Evolutionary conservation across 2,329 filamentous ascomycete species (phyloP), one percentile per base, ranked within the genome.

Genomic region (Colletotrichum neosansevieriae): DNA sequence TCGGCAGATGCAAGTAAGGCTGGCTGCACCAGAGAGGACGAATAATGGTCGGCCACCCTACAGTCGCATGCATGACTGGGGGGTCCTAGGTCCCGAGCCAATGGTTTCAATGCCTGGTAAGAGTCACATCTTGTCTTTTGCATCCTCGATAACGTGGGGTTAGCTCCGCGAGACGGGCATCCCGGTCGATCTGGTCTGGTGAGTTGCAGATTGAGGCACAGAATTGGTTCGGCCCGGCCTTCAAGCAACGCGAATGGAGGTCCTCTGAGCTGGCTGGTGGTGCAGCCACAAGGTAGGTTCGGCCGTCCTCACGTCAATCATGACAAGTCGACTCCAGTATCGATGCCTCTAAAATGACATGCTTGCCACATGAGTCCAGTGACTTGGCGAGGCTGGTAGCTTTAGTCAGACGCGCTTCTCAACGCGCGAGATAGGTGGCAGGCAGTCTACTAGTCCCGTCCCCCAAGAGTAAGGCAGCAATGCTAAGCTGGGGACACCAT

Each of bases 1-100:
- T 50, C 63, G 58, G 49, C 58, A 66, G 50, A 32, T 61, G 40
- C 6, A 29, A 2, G n/a, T 1, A 24, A n/a, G 12, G 34, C 54
- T n/a, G 11, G 24, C 12, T 34, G 21, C 45, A 29, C 11, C 21
- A 2, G 3, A 21, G 19, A 47, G 45, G 6, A 34, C 17, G 45
- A 34, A 54, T 49, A 24, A 61, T 49, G 56, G 32, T 12, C 12
- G n/a, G 13, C 6, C 24, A 34, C n/a, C n/a, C n/a, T n/a, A n/a
- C n/a, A n/a, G n/a, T n/a, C n/a, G n/a, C n/a, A n/a, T n/a, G n/a
- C 47, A 15, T 13, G 29, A 21, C 19, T 29, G 59, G 62, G 62
- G 62, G 62, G 19, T 60, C 24, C 15, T 38, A 15, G 13, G 38
- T 36, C 61, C 32, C n/a, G n/a, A n/a, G n/a, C 21, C 53, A 64